phyloP scores from a whole-genome alignment of 441 rosid genomes.

The Raphanus hybrid region DNA sequence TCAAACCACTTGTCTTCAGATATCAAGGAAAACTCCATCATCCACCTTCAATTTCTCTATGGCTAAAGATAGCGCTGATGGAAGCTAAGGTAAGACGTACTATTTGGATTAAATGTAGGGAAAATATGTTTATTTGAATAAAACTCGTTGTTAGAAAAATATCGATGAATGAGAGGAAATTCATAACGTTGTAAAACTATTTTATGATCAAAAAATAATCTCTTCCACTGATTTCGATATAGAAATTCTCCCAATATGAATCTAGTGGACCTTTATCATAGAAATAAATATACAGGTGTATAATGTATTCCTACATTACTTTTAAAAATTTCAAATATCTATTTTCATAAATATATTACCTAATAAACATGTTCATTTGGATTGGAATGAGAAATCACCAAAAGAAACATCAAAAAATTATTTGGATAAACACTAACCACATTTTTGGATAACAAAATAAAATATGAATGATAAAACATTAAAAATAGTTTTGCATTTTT shows the following conservation, averaged over 20 bases:
- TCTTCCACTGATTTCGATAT: no score
- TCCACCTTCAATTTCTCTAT: slow-evolving; percentile 25
- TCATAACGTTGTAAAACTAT: background rate
- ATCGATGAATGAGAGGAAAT: background rate
- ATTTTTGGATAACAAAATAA: no score
- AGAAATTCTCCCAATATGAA: no score
- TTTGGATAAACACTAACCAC: background rate
- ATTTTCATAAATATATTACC: background rate
- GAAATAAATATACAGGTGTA: background rate
- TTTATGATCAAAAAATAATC: no score
- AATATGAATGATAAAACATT: no score
- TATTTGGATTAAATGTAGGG: background rate
- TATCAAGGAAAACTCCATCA: slow-evolving; percentile 9
- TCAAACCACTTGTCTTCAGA: slow-evolving; percentile 38
- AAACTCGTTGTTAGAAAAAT: background rate
- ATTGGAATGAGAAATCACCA: background rate
- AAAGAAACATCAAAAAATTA: background rate
- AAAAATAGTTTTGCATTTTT: no score
- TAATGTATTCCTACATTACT: background rate
- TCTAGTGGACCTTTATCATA: background rate
- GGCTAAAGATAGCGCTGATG: background rate
- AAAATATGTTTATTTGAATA: background rate
- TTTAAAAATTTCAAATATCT: background rate
- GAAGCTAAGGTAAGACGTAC: background rate
- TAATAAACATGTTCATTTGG: background rate